Evolutionary conservation across 2,329 filamentous ascomycete genomes (phyloP).

Genomic region (Plenodomus lindquistii): DNA sequence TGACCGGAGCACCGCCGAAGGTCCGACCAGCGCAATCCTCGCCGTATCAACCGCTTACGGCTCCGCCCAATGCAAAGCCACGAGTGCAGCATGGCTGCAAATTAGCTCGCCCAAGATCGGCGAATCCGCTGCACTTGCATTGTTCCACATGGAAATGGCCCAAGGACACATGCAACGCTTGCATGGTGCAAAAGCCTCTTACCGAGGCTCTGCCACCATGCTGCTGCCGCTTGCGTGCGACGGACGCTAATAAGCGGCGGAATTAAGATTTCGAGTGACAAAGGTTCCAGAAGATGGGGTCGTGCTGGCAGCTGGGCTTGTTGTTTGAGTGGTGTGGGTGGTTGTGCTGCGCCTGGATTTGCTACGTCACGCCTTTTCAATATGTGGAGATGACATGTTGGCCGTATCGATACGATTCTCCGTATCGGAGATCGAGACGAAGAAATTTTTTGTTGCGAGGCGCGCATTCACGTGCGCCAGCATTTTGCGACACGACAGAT

Average conservation of each 20-base stretch:
- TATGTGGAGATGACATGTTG: neutral
- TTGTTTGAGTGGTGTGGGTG: neutral
- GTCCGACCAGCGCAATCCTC: neutral
- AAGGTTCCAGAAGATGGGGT: conserved; percentile 12
- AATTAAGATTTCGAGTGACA: conserved; percentile 7
- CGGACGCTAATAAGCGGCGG: conserved; percentile 10
- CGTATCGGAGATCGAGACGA: neutral
- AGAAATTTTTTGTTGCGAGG: neutral
- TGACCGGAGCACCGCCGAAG: neutral
- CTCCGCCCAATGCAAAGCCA: neutral
- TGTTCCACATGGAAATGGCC: neutral
- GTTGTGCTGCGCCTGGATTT: neutral
- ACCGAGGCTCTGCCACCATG: conserved; percentile 3
- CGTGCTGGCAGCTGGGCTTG: neutral
- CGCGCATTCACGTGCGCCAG: conserved; percentile 10
- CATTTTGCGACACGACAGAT: conserved; percentile 3
- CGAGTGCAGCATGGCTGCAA: conserved; percentile 1
- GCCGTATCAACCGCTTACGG: conserved; percentile 4
- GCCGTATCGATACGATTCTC: neutral
- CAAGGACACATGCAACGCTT: conserved; percentile 1
- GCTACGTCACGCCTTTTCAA: neutral
- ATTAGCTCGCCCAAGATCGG: conserved; percentile 8
- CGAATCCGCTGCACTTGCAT: conserved; percentile 11
- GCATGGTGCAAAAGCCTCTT: neutral
- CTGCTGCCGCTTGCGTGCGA: neutral